A percentile compares a stretch with the other conserved stretches of the same genome.
Conservation (phyloP, 75 land plant genomes). For the Isoetes taiwanensis region DNA sequence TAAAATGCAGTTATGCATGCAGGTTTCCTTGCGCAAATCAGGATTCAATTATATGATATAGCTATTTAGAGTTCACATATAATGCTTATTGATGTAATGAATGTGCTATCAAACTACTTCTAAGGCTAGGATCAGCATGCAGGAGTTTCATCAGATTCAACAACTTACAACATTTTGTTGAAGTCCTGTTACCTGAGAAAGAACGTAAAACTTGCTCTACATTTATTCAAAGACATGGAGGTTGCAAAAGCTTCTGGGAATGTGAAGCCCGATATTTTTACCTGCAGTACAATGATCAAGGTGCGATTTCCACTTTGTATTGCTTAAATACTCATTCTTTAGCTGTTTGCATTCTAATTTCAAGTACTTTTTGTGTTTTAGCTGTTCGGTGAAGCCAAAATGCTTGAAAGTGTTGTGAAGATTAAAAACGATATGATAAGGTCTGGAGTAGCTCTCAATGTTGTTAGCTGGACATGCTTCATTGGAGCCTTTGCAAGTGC, state of each 20-base stretch:
- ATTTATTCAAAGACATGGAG: conserved; percentile 37
- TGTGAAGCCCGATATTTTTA: conserved; percentile 51
- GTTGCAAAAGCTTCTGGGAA: conserved; percentile 27
- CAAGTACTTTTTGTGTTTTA: no score
- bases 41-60: not conserved
- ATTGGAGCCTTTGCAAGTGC: conserved; percentile 62
- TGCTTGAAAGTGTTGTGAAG: conserved; percentile 53
- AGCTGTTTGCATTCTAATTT: no score
- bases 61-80: not conserved
- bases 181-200: conserved; percentile 58
- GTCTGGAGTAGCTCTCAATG: conserved; percentile 54
- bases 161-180: conserved; percentile 69
- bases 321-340: no score
- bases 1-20: no score
- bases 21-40: no score
- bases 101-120: not conserved
- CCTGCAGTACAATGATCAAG: conserved; percentile 59
- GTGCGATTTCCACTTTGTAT: no score
- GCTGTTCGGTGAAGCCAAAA: conserved; percentile 77
- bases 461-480: conserved; percentile 74
- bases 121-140: conserved; percentile 42
- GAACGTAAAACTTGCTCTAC: conserved; percentile 47
- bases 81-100: not conserved
- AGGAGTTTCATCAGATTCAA: conserved; percentile 45
- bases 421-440: conserved; percentile 62